phyloP scores from a whole-genome alignment of 192 early-diverging fungal genomes.

The Pilobolus umbonatus region DNA sequence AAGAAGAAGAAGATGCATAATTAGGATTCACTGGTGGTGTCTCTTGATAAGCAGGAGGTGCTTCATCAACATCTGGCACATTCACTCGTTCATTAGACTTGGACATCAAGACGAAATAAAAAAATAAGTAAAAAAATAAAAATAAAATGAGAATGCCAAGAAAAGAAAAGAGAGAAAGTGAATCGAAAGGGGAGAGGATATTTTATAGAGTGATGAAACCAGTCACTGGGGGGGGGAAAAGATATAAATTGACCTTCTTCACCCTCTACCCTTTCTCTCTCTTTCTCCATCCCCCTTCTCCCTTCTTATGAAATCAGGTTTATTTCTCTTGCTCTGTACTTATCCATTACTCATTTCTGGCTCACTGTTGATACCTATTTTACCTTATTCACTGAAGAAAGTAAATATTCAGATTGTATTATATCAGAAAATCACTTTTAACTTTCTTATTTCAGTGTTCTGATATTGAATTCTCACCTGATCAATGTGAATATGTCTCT shows the following conservation, averaged over 20 bases:
- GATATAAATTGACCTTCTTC: no score
- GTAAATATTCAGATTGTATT: no score
- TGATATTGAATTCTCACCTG: conserved; percentile 41
- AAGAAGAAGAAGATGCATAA: not conserved
- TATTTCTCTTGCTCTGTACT: no score
- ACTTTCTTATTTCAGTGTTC: conserved; percentile 28
- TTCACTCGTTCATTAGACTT: not conserved
- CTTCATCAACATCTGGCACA: conserved; percentile 2
- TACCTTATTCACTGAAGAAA: no score
- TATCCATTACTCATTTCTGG: conserved; percentile 3
- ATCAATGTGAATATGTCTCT: conserved; percentile 53
- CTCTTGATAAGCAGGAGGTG: conserved; percentile 9
- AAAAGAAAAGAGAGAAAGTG: not conserved
- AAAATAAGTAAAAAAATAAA: not conserved
- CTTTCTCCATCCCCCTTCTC: not conserved
- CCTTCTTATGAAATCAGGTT: not conserved
- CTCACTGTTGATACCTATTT: conserved; percentile 1
- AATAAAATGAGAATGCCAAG: not conserved
- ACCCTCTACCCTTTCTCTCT: no score
- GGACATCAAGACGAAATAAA: not conserved
- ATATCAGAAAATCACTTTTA: not conserved
- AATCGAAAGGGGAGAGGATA: not conserved
- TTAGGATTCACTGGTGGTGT: conserved; percentile 1
- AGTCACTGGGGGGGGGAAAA: no score
- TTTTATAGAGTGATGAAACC: no score